A percentile compares a stretch with the other conserved stretches of the same genome.
phyloP scores from a whole-genome alignment of 1,139 yeast species.

The Candida anutae region DNA sequence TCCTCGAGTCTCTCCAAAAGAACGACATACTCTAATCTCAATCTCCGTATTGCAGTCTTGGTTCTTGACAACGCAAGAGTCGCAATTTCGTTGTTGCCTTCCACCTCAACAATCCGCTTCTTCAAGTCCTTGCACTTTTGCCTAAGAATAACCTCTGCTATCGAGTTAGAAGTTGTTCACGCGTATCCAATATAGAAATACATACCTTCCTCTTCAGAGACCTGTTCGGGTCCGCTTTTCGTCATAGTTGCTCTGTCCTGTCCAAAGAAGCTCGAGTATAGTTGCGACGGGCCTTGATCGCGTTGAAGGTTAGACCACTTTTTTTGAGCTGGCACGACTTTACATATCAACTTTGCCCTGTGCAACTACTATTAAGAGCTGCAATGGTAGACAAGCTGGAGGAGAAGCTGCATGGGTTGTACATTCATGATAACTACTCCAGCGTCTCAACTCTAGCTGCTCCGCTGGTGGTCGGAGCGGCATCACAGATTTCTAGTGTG shows the following conservation, averaged over 20 bases:
- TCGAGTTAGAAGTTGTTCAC: conserved; percentile 1
- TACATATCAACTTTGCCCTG: too few species aligned
- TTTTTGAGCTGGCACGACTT: too few species aligned
- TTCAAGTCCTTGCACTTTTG: conserved; percentile 68
- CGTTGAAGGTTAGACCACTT: too few species aligned
- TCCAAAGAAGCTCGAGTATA: too few species aligned
- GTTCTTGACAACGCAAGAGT: conserved; percentile 76
- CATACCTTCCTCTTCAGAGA: conserved; percentile 40
- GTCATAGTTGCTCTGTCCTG: conserved; percentile 1
- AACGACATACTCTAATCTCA: conserved; percentile 75
- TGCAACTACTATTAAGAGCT: too few species aligned
- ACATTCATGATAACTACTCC: conserved; percentile 16
- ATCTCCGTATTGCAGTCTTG: conserved; percentile 65
- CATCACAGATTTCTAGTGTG: conserved; percentile 29
- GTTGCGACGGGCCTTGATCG: too few species aligned
- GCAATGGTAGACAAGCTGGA: too few species aligned
- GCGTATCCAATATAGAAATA: conserved; percentile 2
- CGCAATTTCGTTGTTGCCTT: conserved; percentile 71
- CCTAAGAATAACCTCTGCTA: conserved; percentile 36
- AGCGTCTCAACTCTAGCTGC: conserved; percentile 11
- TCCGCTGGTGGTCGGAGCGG: conserved; percentile 7
- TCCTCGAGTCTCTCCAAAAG: conserved; percentile 74
- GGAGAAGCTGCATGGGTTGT: too few species aligned
- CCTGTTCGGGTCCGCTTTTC: conserved; percentile 13
- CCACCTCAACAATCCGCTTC: conserved; percentile 65